Conservation (phyloP, 2,329 filamentous ascomycete species). For the Monilinia polystroma region DNA sequence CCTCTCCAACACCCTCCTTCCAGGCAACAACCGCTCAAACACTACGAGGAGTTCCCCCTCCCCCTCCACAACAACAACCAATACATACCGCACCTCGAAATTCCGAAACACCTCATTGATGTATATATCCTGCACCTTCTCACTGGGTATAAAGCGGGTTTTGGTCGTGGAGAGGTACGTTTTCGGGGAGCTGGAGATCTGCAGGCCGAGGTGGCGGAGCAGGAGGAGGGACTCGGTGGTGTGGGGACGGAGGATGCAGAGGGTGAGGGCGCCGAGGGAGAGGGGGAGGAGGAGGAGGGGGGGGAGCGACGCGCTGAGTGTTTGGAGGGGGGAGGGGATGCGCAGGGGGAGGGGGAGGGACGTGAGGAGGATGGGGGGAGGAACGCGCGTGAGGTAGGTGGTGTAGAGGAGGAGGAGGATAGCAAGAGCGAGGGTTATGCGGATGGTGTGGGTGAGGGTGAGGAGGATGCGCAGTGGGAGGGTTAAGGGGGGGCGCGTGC, state of each 20-base stretch:
- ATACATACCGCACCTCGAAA: slow-evolving; percentile 86
- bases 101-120: slow-evolving; percentile 94
- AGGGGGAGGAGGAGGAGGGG: slow-evolving; percentile 45
- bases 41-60: slow-evolving; percentile 92
- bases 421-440: slow-evolving; percentile 43
- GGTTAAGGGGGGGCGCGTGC: slow-evolving; percentile 64
- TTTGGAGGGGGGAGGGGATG: slow-evolving; percentile 39
- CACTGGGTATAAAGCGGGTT: slow-evolving; percentile 84
- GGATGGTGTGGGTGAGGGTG: slow-evolving; percentile 45
- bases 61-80: slow-evolving; percentile 85
- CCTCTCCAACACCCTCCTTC: slow-evolving; percentile 72
- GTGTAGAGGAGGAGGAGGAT: slow-evolving; percentile 52
- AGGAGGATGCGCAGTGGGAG: slow-evolving; percentile 50
- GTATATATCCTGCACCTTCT: slow-evolving; percentile 87
- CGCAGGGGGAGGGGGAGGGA: slow-evolving; percentile 32
- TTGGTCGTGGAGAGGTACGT: slow-evolving; percentile 63
- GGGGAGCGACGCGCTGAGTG: slow-evolving; percentile 41
- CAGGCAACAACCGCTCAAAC: slow-evolving; percentile 78
- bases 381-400: slow-evolving; percentile 43
- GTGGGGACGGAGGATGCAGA: slow-evolving; percentile 49
- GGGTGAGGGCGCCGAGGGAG: slow-evolving; percentile 45
- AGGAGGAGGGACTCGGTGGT: slow-evolving; percentile 82
- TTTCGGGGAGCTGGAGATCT: slow-evolving; percentile 71
- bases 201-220: slow-evolving; percentile 83
- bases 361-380: slow-evolving; percentile 28